Evolutionary conservation across 768 basidiomycete genomes (phyloP), one percentile per base, ranked within the genome.

Genomic region (Cyclocybe aegerita): DNA sequence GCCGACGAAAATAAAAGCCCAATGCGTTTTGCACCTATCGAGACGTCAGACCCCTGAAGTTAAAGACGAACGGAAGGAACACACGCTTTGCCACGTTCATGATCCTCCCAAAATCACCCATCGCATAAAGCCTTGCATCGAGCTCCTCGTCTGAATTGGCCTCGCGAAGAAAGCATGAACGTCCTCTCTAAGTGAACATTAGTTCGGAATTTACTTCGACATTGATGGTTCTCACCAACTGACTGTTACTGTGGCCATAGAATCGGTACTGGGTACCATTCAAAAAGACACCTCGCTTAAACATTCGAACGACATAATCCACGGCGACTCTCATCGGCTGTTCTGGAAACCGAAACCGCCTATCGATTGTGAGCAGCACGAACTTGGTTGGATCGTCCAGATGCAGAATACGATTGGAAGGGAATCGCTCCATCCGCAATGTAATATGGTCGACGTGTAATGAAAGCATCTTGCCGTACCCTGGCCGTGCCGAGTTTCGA

Each of bases 241-340:
- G 85, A 52, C 83, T 86, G 59, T 86, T 85, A 37, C 85, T 85
- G 50, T 88, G 85, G 49, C 82, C 81, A 51, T 85, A 86, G 60
- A 86, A 87, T 2, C 85, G 78, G 61, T 86, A 85, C 54, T 85
- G 80, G 0, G 75, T 63, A 1, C 71, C 73, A 53, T 87, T 86
- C 56, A 85, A 57, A 56, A 76, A 77, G 1, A 88, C 50, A 0
- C 85, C 85, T 0, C 70, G 66, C 51, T 74, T 77, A 64, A 86
- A 70, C 52, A 86, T 60, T 31, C 81, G 72, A 14, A 67, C 57
- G 39, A 86, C 77, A 55, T 87, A 87, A 9, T 85, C 83, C 40
- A 73, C 65, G 4, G 73, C 75, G 17, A 70, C 73, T 30, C 69
- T 72, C 23, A 80, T 66, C 4, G 75, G 73, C 12, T 74, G 70